These are phyloP conservation scores for Eremochloa ophiuroides DNA, from an alignment of 176 grass and related monocot species.

Conservation along the genomic window DNA sequence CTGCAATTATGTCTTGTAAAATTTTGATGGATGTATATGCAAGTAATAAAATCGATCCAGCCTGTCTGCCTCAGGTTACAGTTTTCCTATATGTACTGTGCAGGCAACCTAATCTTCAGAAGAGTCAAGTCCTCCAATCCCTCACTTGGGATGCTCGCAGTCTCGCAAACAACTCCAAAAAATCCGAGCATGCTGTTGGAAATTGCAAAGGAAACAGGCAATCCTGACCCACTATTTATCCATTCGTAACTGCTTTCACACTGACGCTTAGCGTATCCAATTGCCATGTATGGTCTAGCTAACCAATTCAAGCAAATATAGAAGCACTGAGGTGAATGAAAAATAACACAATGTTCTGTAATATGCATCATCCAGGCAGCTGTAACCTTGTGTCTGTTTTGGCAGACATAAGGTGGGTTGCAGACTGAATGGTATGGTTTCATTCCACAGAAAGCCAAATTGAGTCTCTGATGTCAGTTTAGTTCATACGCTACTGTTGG, in stretches of 20 bases:
- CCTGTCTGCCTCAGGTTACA: neutral
- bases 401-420: no score
- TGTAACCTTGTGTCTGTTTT: no score
- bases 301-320: neutral
- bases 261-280: neutral
- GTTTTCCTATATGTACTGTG: neutral
- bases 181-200: neutral
- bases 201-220: neutral
- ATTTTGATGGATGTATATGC: neutral
- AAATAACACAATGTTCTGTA: no score
- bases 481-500: no score
- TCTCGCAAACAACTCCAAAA: neutral
- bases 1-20: neutral
- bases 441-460: no score
- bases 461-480: no score
- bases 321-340: no score
- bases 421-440: no score
- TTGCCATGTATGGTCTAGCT: neutral
- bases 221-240: neutral
- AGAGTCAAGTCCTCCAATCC: neutral
- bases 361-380: no score
- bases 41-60: neutral
- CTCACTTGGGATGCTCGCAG: neutral
- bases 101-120: neutral
- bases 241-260: neutral